Evolutionary conservation across 306 rosid genomes (phyloP).

Genomic region (Gastrolobium bilobum): DNA sequence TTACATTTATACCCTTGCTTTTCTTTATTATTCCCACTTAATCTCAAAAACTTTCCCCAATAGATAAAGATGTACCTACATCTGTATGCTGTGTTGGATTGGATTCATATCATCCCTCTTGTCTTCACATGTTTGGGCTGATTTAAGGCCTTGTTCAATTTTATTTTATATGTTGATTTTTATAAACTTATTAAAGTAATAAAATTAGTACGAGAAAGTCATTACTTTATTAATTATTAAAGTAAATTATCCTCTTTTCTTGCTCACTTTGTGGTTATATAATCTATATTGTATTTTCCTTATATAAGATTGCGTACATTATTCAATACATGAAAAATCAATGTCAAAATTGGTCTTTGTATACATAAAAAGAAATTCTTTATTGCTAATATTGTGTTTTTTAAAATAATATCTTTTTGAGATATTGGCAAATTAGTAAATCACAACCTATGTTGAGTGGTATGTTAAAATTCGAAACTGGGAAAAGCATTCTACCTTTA

Average conservation of each 20-base stretch:
- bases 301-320: too few species aligned
- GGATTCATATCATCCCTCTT: constrained; percentile 38
- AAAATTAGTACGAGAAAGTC: too few species aligned
- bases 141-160: not conserved
- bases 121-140: constrained; percentile 30
- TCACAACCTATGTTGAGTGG: not conserved
- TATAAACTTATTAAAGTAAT: not conserved
- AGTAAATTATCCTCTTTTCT: not conserved
- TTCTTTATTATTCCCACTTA: too few species aligned
- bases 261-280: not conserved
- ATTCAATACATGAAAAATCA: not conserved
- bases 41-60: too few species aligned
- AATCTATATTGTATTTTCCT: not conserved
- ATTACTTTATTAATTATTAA: not conserved
- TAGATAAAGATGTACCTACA: not conserved
- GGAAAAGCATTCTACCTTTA: not conserved
- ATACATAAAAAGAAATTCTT: not conserved
- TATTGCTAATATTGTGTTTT: too few species aligned
- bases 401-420: not conserved
- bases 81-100: constrained; percentile 36
- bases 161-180: not conserved
- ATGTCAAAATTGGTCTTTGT: not conserved
- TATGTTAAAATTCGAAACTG: not conserved
- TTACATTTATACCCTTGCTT: too few species aligned
- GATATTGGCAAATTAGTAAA: not conserved